These are phyloP conservation scores for Mortierella hygrophila DNA, from an alignment of 192 early-diverging fungal species.

Conservation along the genomic window DNA sequence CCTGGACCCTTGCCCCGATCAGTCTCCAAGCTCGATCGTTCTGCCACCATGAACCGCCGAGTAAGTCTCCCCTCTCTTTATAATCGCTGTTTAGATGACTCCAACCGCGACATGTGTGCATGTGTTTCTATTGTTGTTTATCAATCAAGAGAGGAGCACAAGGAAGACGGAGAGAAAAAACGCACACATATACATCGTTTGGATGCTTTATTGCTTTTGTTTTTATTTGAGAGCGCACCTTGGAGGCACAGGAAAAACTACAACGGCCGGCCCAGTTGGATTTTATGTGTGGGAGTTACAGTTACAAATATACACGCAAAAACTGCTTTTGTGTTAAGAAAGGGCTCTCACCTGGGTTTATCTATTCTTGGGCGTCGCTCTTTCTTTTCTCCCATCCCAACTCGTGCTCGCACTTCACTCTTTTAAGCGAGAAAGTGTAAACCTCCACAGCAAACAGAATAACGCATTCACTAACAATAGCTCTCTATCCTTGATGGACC, in stretches of 20 bases:
- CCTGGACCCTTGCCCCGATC: conserved; percentile 23
- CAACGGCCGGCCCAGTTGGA: neutral
- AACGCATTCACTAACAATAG: conserved; percentile 61
- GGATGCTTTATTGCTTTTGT: neutral
- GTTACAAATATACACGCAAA: neutral
- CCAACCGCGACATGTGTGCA: neutral
- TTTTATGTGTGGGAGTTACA: neutral
- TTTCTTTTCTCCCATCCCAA: conserved; percentile 8
- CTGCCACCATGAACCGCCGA: conserved; percentile 52
- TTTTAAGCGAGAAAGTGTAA: neutral
- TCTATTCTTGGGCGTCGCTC: neutral
- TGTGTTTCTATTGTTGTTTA: neutral
- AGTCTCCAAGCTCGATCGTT: conserved; percentile 42
- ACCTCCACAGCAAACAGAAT: neutral
- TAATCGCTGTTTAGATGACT: neutral
- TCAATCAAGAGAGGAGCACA: neutral
- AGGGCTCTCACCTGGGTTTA: neutral
- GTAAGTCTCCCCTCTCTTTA: conserved; percentile 17
- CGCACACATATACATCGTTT: neutral
- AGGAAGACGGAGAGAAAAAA: neutral
- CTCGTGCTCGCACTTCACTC: neutral
- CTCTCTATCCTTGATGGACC: neutral
- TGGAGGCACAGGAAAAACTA: neutral
- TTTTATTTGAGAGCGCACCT: neutral
- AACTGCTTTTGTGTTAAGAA: neutral